These are phyloP conservation scores for Leonotis leonurus DNA, from an alignment of 257 asterid genomes.

Conservation along the genomic window DNA sequence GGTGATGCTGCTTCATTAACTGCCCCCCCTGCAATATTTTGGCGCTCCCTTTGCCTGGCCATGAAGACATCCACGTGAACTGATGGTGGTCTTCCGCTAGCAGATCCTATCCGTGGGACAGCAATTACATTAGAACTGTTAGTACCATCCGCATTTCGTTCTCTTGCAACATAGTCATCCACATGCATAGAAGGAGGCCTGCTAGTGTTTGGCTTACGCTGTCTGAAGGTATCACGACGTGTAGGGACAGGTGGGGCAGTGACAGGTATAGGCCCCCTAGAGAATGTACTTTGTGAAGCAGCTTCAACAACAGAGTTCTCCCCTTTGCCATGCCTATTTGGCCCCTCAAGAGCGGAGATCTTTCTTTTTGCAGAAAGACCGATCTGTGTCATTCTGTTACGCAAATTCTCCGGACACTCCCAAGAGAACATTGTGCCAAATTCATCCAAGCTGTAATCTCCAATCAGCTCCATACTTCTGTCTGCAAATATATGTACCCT, in stretches of 20 bases:
- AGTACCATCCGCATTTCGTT: constrained; percentile 75
- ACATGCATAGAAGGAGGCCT: constrained; percentile 99
- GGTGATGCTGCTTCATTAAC: constrained; percentile 42
- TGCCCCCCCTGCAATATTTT: constrained; percentile 37
- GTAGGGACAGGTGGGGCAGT: constrained; percentile 62
- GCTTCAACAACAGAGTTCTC: constrained; percentile 46
- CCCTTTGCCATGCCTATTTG: no score
- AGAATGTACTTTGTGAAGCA: constrained; percentile 47
- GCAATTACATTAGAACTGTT: constrained; percentile 70
- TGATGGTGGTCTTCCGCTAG: constrained; percentile 90
- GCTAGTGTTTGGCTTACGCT: constrained; percentile 97
- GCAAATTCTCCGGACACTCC: constrained; percentile 94
- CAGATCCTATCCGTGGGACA: constrained; percentile 62
- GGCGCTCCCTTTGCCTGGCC: constrained; percentile 97
- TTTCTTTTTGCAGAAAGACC: constrained; percentile 57
- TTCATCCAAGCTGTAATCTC: constrained; percentile 42
- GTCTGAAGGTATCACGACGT: constrained; percentile 88
- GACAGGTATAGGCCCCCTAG: constrained; percentile 60
- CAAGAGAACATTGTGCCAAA: constrained; percentile 60
- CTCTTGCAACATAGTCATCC: constrained; percentile 94
- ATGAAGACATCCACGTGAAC: constrained; percentile 93
- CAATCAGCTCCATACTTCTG: constrained; percentile 42
- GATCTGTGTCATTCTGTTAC: constrained; percentile 66
- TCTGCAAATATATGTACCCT: constrained; percentile 46
- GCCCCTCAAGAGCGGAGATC: constrained; percentile 61